Evolutionary conservation across 148 eudicot genomes (phyloP), one percentile per base, ranked within the genome.

Genomic region (Arbutus unedo): DNA sequence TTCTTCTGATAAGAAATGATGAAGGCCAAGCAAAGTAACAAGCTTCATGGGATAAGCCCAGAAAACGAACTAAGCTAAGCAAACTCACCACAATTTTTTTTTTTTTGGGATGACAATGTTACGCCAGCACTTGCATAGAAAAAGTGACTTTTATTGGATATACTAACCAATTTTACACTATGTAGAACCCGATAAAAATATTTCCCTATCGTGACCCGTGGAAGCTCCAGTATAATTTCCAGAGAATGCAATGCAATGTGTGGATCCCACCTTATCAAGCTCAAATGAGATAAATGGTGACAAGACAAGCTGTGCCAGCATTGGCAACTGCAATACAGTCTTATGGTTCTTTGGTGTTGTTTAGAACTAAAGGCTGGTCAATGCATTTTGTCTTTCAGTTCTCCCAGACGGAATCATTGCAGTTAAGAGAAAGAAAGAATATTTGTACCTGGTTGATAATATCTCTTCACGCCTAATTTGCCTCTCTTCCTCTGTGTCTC

Each of bases 391-490:
- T 25, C 19, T 25, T 13, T 25, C 16, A 23, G 11, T 51, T 76
- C 44, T 15, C 18, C 53, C 19, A 57, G 41, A 43, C 0, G 81
- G 68, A 48, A 43, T 10, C 23, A 44, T 43, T 44, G 51, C 67
- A 57, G 57, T 10, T 41, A 44, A 5, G 16, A 59, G 74, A 78
- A 71, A 23, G 16, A 71, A 83, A 55, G 60, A 70, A 66, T 5
- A 79, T 44, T 13, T 68, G 84, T 91, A 94, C 99, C 97, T 94
- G 76, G 99, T 96, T 81, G 98, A 90, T 83, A 96, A 79, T 90
- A 96, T 94, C 91, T 96, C 98, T 78, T 96, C 98, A 6, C 99
- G 96, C 87, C 99, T 90, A 70, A 57, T 77, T 88, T 90, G 91
- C 80, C 98, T 90, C 85, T 94, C 98, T 85, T 94, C 99, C 9